A percentile compares a stretch with the other conserved stretches of the same genome.
Evolutionary conservation across 2,329 filamentous ascomycete species (phyloP).

Genomic region (Cercospora zeina): DNA sequence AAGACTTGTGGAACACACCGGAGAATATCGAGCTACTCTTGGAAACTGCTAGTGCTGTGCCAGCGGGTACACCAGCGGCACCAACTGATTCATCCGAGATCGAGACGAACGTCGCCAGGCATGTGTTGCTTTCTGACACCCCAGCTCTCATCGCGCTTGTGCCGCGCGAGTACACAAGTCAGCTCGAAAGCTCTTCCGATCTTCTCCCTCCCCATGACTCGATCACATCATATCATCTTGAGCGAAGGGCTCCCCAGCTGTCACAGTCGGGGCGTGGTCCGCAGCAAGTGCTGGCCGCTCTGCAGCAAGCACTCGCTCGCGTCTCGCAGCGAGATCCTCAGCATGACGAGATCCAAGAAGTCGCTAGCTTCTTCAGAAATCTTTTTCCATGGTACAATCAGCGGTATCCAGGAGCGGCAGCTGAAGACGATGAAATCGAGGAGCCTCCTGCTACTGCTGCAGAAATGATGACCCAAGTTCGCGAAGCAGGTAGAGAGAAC

Average conservation of each 20-base stretch:
- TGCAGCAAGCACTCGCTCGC: not conserved
- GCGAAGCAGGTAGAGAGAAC: slow-evolving; percentile 30
- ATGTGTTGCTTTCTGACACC: slow-evolving; percentile 75
- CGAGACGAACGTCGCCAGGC: slow-evolving; percentile 64
- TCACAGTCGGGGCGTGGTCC: not conserved
- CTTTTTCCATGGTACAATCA: slow-evolving; percentile 36
- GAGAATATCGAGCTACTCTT: slow-evolving; percentile 68
- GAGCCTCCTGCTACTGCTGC: slow-evolving; percentile 31
- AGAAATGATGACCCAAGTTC: slow-evolving; percentile 35
- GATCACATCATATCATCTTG: slow-evolving; percentile 21
- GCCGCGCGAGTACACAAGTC: slow-evolving; percentile 63
- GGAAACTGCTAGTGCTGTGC: slow-evolving; percentile 62
- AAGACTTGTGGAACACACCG: slow-evolving; percentile 82
- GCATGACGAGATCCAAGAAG: slow-evolving; percentile 31
- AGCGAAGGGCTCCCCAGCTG: not conserved
- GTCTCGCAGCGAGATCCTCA: not conserved
- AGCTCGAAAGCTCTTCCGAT: slow-evolving; percentile 73
- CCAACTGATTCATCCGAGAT: slow-evolving; percentile 46
- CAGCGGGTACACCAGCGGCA: slow-evolving; percentile 45
- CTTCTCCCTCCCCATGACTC: slow-evolving; percentile 69
- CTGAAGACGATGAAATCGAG: not conserved
- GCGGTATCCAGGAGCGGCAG: slow-evolving; percentile 14
- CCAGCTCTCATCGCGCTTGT: slow-evolving; percentile 69
- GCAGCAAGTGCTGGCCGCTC: slow-evolving; percentile 4
- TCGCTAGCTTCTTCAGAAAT: slow-evolving; percentile 35